A percentile compares a stretch with the other conserved stretches of the same genome.
Evolutionary conservation across 176 grass and related monocot genomes (phyloP).

Genomic region (barley (Hordeum vulgare)): DNA sequence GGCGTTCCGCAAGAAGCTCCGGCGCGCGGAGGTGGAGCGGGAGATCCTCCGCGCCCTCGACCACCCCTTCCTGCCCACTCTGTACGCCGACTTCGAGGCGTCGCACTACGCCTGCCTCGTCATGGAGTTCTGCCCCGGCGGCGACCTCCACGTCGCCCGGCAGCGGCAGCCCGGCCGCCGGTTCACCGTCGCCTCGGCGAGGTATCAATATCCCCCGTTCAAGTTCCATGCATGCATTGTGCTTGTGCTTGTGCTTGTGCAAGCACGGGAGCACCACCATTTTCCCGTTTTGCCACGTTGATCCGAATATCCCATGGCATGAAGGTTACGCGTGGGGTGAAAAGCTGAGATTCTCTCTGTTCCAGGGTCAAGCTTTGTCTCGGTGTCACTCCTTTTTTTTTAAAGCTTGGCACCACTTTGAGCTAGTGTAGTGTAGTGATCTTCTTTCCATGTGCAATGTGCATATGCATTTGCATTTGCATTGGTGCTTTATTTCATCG

Average conservation of each 20-base stretch:
- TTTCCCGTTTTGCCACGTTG: background rate
- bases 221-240: background rate
- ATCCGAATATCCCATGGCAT: background rate
- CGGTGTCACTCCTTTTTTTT: conserved; percentile 28
- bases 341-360: background rate
- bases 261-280: background rate
- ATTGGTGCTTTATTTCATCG: conserved; percentile 9
- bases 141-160: conserved; percentile 76
- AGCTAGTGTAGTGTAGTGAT: conserved; percentile 4
- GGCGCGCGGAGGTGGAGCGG: conserved; percentile 71
- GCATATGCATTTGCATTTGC: background rate
- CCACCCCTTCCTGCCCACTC: conserved; percentile 82
- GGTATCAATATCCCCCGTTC: conserved; percentile 12
- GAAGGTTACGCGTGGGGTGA: background rate
- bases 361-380: conserved; percentile 45
- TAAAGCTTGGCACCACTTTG: conserved; percentile 30
- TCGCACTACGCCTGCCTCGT: conserved; percentile 89
- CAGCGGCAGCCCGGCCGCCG: conserved; percentile 64
- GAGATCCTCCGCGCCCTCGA: conserved; percentile 76
- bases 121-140: conserved; percentile 94
- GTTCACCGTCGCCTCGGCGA: conserved; percentile 52
- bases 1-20: conserved; percentile 79
- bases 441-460: conserved; percentile 17
- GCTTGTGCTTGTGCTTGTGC: no score
- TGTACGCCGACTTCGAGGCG: conserved; percentile 86